Conservation (phyloP, 352 stramenopile genomes). For the Phytopythium litorale region DNA sequence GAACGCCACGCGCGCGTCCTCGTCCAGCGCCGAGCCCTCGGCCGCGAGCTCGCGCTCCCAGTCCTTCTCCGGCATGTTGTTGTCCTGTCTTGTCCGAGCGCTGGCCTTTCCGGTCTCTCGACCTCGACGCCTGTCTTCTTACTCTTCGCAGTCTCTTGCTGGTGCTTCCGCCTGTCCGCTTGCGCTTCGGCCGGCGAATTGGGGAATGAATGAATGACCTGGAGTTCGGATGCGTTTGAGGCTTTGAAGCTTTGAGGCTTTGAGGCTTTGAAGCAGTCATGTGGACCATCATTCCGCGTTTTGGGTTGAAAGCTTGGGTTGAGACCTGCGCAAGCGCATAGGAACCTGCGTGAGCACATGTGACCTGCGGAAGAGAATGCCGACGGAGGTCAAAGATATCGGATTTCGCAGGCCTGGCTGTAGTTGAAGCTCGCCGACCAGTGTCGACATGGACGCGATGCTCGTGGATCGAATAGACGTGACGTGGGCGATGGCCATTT, state of each 20-base stretch:
- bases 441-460: neutral
- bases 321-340: neutral
- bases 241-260: too few relatives aligned
- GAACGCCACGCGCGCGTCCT: constrained; percentile 6
- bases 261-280: too few relatives aligned
- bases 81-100: too few relatives aligned
- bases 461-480: neutral
- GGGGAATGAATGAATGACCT: too few relatives aligned
- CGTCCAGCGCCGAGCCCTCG: constrained; percentile 16
- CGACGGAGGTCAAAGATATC: neutral
- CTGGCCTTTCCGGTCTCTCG: too few relatives aligned
- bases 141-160: too few relatives aligned
- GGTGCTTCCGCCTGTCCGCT: too few relatives aligned
- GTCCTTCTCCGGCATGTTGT: too few relatives aligned
- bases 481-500: neutral
- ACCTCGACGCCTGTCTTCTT: too few relatives aligned
- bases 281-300: neutral
- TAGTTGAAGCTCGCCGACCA: neutral
- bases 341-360: neutral
- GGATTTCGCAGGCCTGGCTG: neutral
- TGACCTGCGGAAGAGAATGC: neutral
- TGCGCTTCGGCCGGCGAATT: too few relatives aligned
- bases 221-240: too few relatives aligned
- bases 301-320: neutral
- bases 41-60: constrained; percentile 9